Conservation (phyloP, 306 rosid genomes). For the Prunus mume region DNA sequence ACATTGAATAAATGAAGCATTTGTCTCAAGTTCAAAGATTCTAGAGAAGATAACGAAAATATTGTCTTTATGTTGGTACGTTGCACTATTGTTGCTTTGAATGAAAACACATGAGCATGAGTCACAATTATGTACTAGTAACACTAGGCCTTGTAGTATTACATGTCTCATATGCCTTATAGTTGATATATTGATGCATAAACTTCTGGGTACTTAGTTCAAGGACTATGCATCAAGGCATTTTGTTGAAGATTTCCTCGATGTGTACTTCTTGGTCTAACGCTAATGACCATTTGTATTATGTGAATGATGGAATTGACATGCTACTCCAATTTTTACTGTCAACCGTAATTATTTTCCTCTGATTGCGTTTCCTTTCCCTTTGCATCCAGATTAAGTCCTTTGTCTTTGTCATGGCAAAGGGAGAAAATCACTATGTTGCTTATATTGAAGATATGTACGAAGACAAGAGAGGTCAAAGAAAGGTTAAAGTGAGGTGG, state of each 20-base stretch:
- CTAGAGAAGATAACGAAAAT: no score
- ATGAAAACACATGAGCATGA: background rate
- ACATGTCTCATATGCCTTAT: slow-evolving; percentile 3
- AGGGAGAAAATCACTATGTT: slow-evolving; percentile 79
- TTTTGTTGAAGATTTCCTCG: background rate
- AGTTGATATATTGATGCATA: background rate
- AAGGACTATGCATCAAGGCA: background rate
- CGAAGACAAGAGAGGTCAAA: slow-evolving; percentile 91
- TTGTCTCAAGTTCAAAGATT: background rate
- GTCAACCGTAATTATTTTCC: background rate
- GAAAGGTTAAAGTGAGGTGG: slow-evolving; percentile 96
- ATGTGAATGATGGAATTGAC: background rate
- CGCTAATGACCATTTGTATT: background rate
- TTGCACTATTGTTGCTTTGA: background rate
- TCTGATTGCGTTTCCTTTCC: slow-evolving; percentile 23
- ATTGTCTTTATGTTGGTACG: background rate
- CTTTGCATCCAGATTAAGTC: slow-evolving; percentile 71
- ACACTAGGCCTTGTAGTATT: background rate
- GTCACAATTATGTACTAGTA: background rate
- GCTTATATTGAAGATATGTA: slow-evolving; percentile 97
- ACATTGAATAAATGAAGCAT: background rate
- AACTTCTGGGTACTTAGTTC: background rate
- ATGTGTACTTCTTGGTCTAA: background rate
- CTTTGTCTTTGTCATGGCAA: slow-evolving; percentile 96
- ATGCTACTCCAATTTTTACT: background rate